Percentiles rank a stretch among this genome's conserved stretches.
phyloP scores from a whole-genome alignment of 768 basidiomycete genomes.

The Lepiota venenata region DNA sequence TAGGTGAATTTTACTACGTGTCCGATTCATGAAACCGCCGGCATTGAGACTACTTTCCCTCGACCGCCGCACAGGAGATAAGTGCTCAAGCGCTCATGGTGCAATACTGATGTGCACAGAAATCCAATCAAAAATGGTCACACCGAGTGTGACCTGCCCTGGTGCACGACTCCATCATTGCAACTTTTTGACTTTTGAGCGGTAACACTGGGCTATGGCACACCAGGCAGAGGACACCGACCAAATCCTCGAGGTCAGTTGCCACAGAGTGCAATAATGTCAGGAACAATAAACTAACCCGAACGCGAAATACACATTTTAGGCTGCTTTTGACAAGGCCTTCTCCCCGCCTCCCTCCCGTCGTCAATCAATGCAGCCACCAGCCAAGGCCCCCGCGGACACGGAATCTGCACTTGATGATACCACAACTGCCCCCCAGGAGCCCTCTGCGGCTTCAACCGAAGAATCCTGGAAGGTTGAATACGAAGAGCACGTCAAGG shows the following conservation, averaged over 20 bases:
- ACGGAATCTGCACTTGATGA: background rate
- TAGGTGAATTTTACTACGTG: too few relatives aligned
- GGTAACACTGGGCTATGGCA: background rate
- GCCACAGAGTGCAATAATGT: background rate
- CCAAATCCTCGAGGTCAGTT: constrained; percentile 6
- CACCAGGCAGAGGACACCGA: constrained; percentile 2
- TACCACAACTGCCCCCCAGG: background rate
- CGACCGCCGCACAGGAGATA: background rate
- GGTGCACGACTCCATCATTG: background rate
- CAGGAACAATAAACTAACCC: background rate
- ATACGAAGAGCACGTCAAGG: constrained; percentile 64
- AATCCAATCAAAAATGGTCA: constrained; percentile 2
- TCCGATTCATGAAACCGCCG: background rate
- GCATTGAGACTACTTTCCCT: background rate
- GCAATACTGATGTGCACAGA: background rate
- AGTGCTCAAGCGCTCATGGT: too few relatives aligned
- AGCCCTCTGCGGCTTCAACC: constrained; percentile 9
- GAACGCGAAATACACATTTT: background rate
- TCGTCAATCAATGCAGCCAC: constrained; percentile 19
- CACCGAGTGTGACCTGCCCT: constrained; percentile 1
- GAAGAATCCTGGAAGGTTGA: constrained; percentile 61
- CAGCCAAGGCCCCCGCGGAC: constrained; percentile 10
- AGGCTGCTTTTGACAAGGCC: constrained; percentile 27
- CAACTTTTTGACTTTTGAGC: background rate
- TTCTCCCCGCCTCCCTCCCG: constrained; percentile 29